Percentiles rank a stretch among this genome's conserved stretches.
Conservation (phyloP, 192 early-diverging fungal genomes). For the Coemansia sp. region DNA sequence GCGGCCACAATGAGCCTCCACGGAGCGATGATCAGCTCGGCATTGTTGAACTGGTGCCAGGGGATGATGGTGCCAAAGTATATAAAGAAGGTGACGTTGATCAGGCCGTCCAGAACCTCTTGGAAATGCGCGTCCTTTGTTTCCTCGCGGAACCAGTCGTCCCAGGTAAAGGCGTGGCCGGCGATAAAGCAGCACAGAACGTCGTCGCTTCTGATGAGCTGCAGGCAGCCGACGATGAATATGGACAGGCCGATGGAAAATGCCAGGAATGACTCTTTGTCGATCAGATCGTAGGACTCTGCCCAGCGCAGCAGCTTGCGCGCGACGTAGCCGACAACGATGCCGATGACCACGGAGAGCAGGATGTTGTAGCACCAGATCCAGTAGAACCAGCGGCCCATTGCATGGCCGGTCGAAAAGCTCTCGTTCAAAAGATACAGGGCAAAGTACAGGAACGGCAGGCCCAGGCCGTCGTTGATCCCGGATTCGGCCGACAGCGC, state of each 20-base stretch:
- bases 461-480: constrained; percentile 85
- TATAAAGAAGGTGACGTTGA: constrained; percentile 88
- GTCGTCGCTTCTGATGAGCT: constrained; percentile 69
- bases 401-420: constrained; percentile 56
- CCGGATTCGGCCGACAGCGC: constrained; percentile 78
- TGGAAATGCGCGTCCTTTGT: constrained; percentile 85
- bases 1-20: constrained; percentile 74
- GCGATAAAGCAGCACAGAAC: constrained; percentile 75
- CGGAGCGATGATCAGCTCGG: constrained; percentile 54
- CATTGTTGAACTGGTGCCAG: constrained; percentile 67
- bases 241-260: constrained; percentile 78
- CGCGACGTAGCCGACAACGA: constrained; percentile 68
- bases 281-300: constrained; percentile 72
- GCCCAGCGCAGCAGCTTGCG: constrained; percentile 69
- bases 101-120: constrained; percentile 86
- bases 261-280: constrained; percentile 85
- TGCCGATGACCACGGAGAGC: constrained; percentile 71
- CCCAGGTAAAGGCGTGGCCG: constrained; percentile 82
- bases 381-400: constrained; percentile 78
- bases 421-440: constrained; percentile 63
- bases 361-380: constrained; percentile 82
- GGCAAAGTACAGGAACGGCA: constrained; percentile 76
- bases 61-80: constrained; percentile 83
- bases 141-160: constrained; percentile 88
- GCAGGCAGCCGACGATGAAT: constrained; percentile 65